These are phyloP conservation scores for Hyphopichia khmerensis DNA, from an alignment of 1,139 yeast species.

Conservation along the genomic window DNA sequence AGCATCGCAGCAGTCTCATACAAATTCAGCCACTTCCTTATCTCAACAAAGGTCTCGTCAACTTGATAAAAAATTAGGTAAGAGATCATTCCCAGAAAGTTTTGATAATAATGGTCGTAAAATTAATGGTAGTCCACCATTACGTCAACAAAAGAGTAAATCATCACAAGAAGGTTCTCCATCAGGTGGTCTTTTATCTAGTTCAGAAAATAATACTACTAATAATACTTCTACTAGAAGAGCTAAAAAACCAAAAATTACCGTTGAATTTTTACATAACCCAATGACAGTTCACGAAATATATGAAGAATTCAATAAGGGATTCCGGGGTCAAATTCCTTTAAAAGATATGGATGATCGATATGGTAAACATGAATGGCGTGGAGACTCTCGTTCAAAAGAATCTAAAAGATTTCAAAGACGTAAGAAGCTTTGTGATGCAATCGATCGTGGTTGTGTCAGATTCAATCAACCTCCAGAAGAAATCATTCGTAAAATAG, in stretches of 20 bases:
- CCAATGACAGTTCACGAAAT: constrained; percentile 48
- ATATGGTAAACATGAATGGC: constrained; percentile 48
- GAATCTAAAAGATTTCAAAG: constrained; percentile 47
- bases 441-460: constrained; percentile 41
- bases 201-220: background rate
- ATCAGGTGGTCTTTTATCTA: background rate
- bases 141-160: too few relatives aligned
- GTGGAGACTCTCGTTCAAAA: constrained; percentile 50
- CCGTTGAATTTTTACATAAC: constrained; percentile 43
- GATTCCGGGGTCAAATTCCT: constrained; percentile 48
- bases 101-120: too few relatives aligned
- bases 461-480: constrained; percentile 44
- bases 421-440: constrained; percentile 46
- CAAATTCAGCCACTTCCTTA: background rate
- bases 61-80: background rate
- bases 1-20: constrained; percentile 1
- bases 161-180: too few relatives aligned
- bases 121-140: too few relatives aligned
- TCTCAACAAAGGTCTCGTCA: too few relatives aligned
- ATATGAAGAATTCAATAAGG: constrained; percentile 47
- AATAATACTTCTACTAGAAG: background rate
- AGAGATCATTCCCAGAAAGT: background rate
- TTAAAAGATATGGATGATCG: constrained; percentile 44
- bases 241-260: constrained; percentile 34
- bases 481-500: constrained; percentile 44